Conservation (phyloP, 805 yeast genomes). For the Saccharomycopsis sp. region DNA sequence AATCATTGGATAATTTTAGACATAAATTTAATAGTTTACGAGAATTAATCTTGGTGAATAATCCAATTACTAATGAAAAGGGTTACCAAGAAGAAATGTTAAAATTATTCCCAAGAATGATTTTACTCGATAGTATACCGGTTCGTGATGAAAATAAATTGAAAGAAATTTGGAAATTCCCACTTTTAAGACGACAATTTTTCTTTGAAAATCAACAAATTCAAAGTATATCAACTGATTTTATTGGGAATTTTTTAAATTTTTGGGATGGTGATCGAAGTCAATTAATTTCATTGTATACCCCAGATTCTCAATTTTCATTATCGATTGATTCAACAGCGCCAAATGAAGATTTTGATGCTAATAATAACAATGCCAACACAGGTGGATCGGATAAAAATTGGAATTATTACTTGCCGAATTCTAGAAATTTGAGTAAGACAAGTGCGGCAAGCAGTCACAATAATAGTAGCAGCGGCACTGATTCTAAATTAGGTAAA, state of each 20-base stretch:
- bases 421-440: constrained; percentile 70
- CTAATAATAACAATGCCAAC: constrained; percentile 11
- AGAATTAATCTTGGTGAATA: constrained; percentile 71
- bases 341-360: constrained; percentile 31
- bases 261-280: constrained; percentile 75
- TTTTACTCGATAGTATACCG: constrained; percentile 68
- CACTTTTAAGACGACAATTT: constrained; percentile 49
- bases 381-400: no score
- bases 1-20: constrained; percentile 65
- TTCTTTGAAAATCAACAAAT: constrained; percentile 77
- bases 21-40: constrained; percentile 66
- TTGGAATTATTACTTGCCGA: constrained; percentile 63
- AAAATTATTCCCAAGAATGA: constrained; percentile 69
- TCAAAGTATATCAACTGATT: constrained; percentile 65
- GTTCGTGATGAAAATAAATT: constrained; percentile 70
- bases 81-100: constrained; percentile 55
- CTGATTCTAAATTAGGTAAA: constrained; percentile 49
- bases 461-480: no score
- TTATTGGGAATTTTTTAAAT: constrained; percentile 65
- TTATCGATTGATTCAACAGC: constrained; percentile 66
- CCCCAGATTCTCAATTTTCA: constrained; percentile 80
- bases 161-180: constrained; percentile 44
- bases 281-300: constrained; percentile 67
- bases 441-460: constrained; percentile 37
- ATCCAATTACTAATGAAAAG: constrained; percentile 54